These are phyloP conservation scores for Casuarina equisetifolia DNA, from an alignment of 306 rosid genomes.

Conservation along the genomic window DNA sequence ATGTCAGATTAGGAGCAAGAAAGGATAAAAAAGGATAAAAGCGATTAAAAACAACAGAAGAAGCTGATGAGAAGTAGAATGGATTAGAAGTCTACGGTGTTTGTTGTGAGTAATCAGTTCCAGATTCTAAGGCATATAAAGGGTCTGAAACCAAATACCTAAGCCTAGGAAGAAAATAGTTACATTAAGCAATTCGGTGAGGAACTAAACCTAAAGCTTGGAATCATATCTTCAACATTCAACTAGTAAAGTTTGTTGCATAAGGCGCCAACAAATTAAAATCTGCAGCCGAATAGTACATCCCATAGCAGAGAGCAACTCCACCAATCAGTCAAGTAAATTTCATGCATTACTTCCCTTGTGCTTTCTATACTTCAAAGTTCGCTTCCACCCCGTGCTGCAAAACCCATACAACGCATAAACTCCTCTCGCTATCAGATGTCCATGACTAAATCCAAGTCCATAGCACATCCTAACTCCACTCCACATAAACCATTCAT, in stretches of 20 bases:
- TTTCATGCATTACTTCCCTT: slow-evolving; percentile 23
- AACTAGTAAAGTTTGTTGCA: slow-evolving; percentile 31
- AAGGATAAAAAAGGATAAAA: slow-evolving; percentile 10
- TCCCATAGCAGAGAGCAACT: slow-evolving; percentile 25
- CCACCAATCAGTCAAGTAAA: slow-evolving; percentile 18
- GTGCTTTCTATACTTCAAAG: slow-evolving; percentile 30
- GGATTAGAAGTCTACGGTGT: slow-evolving; percentile 14
- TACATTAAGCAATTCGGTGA: slow-evolving; percentile 3
- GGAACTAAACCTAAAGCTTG: slow-evolving; percentile 12
- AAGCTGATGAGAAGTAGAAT: slow-evolving; percentile 2
- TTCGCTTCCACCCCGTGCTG: slow-evolving; percentile 28
- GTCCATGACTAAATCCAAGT: slow-evolving; percentile 23
- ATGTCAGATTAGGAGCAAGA: slow-evolving; percentile 2
- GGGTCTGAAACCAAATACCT: slow-evolving; percentile 8
- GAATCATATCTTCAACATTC: slow-evolving; percentile 20
- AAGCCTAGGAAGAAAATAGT: neutral
- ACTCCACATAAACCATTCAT: slow-evolving; percentile 26
- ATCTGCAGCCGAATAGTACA: slow-evolving; percentile 23
- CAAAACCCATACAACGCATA: slow-evolving; percentile 2
- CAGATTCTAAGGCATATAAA: slow-evolving; percentile 24
- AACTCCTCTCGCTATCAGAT: slow-evolving; percentile 4
- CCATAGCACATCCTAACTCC: slow-evolving; percentile 21
- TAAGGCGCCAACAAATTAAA: slow-evolving; percentile 32
- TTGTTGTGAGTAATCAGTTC: slow-evolving; percentile 14
- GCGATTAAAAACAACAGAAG: neutral